Percentiles rank a stretch among this genome's conserved stretches.
phyloP scores from a whole-genome alignment of 805 yeast genomes.

The Kluyveromyces siamensis region DNA sequence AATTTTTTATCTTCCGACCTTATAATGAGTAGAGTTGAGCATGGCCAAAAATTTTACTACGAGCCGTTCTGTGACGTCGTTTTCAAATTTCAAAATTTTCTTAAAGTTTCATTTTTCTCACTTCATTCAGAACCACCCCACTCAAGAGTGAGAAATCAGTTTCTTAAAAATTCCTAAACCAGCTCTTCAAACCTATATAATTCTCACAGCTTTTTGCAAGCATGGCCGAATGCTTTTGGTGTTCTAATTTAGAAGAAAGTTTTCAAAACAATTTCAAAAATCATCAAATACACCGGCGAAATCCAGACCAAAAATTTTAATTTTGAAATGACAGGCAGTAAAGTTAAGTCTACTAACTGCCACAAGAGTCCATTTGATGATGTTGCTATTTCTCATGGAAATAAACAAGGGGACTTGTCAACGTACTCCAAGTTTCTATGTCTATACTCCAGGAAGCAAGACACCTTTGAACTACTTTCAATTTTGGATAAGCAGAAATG shows the following conservation, averaged over 20 bases:
- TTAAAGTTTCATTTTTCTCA: not conserved
- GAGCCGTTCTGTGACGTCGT: not conserved
- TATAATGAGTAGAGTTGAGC: not conserved
- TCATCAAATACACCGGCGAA: not conserved
- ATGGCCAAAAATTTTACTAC: not conserved
- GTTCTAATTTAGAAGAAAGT: not conserved
- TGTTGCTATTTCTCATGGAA: constrained; percentile 13
- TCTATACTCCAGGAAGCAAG: constrained; percentile 27
- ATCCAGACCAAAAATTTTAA: not conserved
- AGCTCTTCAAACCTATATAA: not conserved
- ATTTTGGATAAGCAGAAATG: constrained; percentile 29
- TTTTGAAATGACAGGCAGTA: not conserved
- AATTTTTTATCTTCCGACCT: not conserved
- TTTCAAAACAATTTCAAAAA: too few species aligned
- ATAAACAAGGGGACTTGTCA: constrained; percentile 17
- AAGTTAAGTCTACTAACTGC: not conserved
- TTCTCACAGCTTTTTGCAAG: not conserved
- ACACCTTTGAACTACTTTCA: constrained; percentile 13
- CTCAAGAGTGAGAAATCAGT: not conserved
- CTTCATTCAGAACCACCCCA: not conserved
- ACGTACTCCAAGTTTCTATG: constrained; percentile 33
- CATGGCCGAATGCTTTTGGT: not conserved
- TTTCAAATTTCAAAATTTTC: not conserved
- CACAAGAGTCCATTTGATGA: constrained; percentile 6
- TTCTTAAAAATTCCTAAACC: not conserved